phyloP scores from a whole-genome alignment of 2,329 filamentous ascomycete genomes.

The Claviceps capensis region DNA sequence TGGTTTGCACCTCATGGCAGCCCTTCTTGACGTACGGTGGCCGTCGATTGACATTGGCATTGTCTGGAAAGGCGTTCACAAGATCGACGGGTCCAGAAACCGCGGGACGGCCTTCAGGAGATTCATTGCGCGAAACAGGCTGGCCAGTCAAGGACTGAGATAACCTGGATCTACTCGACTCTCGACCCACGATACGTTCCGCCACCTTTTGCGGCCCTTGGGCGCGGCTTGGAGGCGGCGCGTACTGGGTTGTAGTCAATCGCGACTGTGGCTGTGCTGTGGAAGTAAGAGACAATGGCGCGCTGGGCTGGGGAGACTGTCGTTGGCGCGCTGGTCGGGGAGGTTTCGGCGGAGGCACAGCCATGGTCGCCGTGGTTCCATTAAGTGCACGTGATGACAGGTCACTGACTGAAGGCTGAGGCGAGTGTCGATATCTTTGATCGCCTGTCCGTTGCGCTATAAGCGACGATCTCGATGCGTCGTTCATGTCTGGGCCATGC shows the following conservation, averaged over 20 bases:
- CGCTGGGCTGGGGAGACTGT: constrained; percentile 9
- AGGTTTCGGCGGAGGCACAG: constrained; percentile 27
- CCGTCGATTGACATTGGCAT: constrained; percentile 70
- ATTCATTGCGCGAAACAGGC: neutral
- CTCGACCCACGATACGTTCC: constrained; percentile 21
- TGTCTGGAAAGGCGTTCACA: constrained; percentile 63
- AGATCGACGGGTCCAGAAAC: constrained; percentile 32
- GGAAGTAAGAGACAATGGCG: constrained; percentile 11
- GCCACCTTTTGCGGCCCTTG: constrained; percentile 20
- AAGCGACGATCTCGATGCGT: constrained; percentile 21
- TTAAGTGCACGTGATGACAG: constrained; percentile 6
- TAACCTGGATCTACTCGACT: constrained; percentile 2
- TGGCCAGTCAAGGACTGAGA: constrained; percentile 8
- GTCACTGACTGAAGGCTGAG: constrained; percentile 24
- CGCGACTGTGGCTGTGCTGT: constrained; percentile 13
- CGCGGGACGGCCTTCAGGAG: constrained; percentile 11
- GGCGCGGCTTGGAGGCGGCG: constrained; percentile 16
- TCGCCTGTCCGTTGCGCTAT: constrained; percentile 30
- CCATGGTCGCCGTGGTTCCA: neutral
- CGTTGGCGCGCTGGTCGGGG: constrained; percentile 23
- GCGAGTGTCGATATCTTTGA: constrained; percentile 33
- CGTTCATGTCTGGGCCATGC: constrained; percentile 30
- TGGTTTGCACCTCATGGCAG: constrained; percentile 63
- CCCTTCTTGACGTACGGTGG: constrained; percentile 63
- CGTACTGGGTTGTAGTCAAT: constrained; percentile 15